A percentile compares a stretch with the other conserved stretches of the same genome.
Evolutionary conservation across 495 filamentous ascomycete genomes (phyloP).

Genomic region (Hypomontagnella submonticulosa): DNA sequence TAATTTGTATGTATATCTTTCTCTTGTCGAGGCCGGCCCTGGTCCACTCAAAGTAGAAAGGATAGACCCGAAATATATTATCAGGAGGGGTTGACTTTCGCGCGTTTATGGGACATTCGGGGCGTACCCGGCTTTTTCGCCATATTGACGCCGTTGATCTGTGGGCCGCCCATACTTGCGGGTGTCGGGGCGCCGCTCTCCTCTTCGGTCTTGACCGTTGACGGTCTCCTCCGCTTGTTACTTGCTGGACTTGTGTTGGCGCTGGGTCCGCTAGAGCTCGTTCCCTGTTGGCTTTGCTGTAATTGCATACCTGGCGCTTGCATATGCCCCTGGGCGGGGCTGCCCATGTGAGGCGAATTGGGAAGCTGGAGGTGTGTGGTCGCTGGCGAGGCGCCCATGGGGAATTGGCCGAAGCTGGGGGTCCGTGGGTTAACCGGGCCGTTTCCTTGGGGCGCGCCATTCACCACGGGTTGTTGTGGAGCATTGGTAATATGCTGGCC

Average conservation of each 20-base stretch:
- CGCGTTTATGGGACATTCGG: constrained; percentile 55
- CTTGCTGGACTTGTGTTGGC: constrained; percentile 87
- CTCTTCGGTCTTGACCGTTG: constrained; percentile 79
- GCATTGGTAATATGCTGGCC: constrained; percentile 48
- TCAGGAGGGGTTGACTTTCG: constrained; percentile 54
- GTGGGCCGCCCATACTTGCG: constrained; percentile 51
- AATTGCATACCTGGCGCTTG: constrained; percentile 74
- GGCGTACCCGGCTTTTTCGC: constrained; percentile 60
- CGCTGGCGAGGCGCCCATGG: constrained; percentile 64
- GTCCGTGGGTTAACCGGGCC: constrained; percentile 54
- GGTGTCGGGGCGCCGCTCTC: constrained; percentile 65
- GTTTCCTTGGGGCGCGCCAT: constrained; percentile 53
- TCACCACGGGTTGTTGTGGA: constrained; percentile 47
- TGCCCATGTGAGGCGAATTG: constrained; percentile 68
- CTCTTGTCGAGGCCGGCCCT: background rate
- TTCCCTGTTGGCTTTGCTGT: constrained; percentile 78
- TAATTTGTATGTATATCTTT: background rate
- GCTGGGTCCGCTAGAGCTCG: constrained; percentile 75
- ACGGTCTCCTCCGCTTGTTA: constrained; percentile 78
- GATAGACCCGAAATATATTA: background rate
- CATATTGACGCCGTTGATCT: constrained; percentile 56
- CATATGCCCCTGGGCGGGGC: constrained; percentile 68
- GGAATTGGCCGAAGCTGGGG: constrained; percentile 62
- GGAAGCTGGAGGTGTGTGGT: constrained; percentile 66
- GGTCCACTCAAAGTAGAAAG: background rate